Percentiles rank a stretch among this genome's conserved stretches.
Conservation (phyloP, 805 yeast species). For the Maudiozyma pseudohumilis region DNA sequence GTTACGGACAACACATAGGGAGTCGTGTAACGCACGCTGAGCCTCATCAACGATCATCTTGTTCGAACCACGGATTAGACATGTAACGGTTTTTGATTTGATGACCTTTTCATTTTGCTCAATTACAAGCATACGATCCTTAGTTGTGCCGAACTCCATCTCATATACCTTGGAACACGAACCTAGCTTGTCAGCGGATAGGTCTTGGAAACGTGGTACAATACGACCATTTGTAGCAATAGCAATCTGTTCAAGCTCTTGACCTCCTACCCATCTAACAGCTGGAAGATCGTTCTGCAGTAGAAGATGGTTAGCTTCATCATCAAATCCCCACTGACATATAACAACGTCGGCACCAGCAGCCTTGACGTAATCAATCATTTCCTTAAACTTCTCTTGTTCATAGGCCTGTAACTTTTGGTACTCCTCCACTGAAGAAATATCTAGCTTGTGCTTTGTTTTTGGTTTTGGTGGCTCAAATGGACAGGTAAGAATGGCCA, state of each 20-base stretch:
- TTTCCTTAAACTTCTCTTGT: slow-evolving; percentile 78
- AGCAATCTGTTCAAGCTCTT: slow-evolving; percentile 89
- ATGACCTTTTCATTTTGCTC: slow-evolving; percentile 77
- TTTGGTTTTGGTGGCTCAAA: slow-evolving; percentile 99
- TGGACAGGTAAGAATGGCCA: slow-evolving; percentile 95
- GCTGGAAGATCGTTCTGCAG: slow-evolving; percentile 86
- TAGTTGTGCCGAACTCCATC: slow-evolving; percentile 90
- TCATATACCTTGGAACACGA: slow-evolving; percentile 77
- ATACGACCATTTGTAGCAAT: slow-evolving; percentile 96
- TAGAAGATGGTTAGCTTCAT: slow-evolving; percentile 91
- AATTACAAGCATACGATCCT: slow-evolving; percentile 90
- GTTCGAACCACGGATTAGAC: slow-evolving; percentile 90
- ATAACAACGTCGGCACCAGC: slow-evolving; percentile 94
- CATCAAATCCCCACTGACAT: slow-evolving; percentile 99
- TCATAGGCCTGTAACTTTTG: slow-evolving; percentile 85
- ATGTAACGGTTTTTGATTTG: slow-evolving; percentile 60
- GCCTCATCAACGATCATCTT: slow-evolving; percentile 98
- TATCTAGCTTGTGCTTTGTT: slow-evolving; percentile 94
- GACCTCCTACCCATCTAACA: slow-evolving; percentile 98
- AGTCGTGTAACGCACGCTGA: slow-evolving; percentile 90
- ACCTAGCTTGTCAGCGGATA: slow-evolving; percentile 74
- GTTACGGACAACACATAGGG: slow-evolving; percentile 94
- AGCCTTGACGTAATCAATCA: slow-evolving; percentile 77
- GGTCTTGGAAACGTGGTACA: slow-evolving; percentile 94
- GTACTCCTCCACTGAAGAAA: slow-evolving; percentile 89